Conservation (phyloP, 192 early-diverging fungal genomes). For the Pilobolus umbonatus region DNA sequence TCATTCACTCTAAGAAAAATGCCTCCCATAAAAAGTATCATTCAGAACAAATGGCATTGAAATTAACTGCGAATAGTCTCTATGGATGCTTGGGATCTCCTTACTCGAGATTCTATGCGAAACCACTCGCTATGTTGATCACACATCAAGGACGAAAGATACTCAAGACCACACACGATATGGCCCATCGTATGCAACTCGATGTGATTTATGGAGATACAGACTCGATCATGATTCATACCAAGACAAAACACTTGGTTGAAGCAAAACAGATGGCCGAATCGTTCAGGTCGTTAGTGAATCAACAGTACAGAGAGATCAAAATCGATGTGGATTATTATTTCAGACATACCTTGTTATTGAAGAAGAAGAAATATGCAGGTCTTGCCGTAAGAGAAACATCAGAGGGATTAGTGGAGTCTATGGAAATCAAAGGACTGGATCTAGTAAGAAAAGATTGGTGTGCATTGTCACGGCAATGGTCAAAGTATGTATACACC, state of each 20-base stretch:
- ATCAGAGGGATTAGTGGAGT: conserved; percentile 35
- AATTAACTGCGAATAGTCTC: conserved; percentile 98
- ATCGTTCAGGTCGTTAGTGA: conserved; percentile 80
- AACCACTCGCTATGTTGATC: conserved; percentile 94
- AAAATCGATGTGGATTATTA: conserved; percentile 97
- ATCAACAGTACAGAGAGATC: conserved; percentile 83
- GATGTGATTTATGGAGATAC: conserved; percentile 99
- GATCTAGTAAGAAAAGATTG: conserved; percentile 96
- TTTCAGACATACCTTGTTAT: conserved; percentile 80
- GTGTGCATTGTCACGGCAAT: conserved; percentile 90
- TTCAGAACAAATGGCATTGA: conserved; percentile 90
- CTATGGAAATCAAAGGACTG: conserved; percentile 86
- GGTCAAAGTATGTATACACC: conserved; percentile 55
- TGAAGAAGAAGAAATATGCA: conserved; percentile 99
- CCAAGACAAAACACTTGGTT: conserved; percentile 61
- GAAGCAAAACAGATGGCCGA: conserved; percentile 77
- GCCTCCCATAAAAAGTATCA: conserved; percentile 52
- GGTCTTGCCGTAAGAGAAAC: conserved; percentile 64
- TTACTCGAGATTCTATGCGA: conserved; percentile 95
- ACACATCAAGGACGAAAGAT: conserved; percentile 94
- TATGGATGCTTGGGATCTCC: conserved; percentile 97
- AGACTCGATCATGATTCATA: conserved; percentile 98
- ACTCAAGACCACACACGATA: conserved; percentile 82
- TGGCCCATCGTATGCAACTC: conserved; percentile 71
- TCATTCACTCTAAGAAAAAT: not conserved